Evolutionary conservation across 148 eudicot species (phyloP), one percentile per base, ranked within the genome.

Genomic region (Fallopia convolvulus): DNA sequence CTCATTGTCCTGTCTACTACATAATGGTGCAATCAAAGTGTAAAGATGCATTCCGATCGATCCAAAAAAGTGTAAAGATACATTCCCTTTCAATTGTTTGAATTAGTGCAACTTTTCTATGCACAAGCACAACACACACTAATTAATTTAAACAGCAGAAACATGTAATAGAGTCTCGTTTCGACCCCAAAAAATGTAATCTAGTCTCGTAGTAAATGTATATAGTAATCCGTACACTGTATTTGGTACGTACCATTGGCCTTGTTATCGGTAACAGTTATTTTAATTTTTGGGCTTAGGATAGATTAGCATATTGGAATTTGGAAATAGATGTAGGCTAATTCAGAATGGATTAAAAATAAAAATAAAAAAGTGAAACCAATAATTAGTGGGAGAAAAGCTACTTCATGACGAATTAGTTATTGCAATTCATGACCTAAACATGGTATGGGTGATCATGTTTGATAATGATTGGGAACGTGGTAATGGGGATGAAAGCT

Each of bases 31-130:
- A 73, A 78, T 80, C 36, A 74, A 77, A 77, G 82, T 78, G 78
- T 77, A 88, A 86, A 83, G 86, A 78, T 78, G 83, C 70, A 81
- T 55, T 83, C 40, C n/a, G n/a, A n/a, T n/a, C 86, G 87, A 84
- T 86, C 81, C 48, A 26, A 81, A 85, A 76, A 77, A 76, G 82
- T 78, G 78, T 77, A 88, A 86, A 83, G 86, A 78, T 78, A 82
- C 70, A 81, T 55, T 83, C 40, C 86, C 89, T 86, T 86, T 83
- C 55, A 26, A 81, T 85, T 30, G 49, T 55, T 33, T 65, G 71
- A 65, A 65, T n/a, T n/a, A n/a, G n/a, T 26, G 36, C 71, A 77
- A 56, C 46, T 61, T 75, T 80, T 78, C 40, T 20, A 56, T 56
- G n/a, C n/a, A 17, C n/a, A 15, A n/a, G n/a, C n/a, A n/a, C n/a